Evolutionary conservation across 1,284 basidiomycete genomes (phyloP), one percentile per base, ranked within the genome.

Genomic region (Mrakiaceae sp.): DNA sequence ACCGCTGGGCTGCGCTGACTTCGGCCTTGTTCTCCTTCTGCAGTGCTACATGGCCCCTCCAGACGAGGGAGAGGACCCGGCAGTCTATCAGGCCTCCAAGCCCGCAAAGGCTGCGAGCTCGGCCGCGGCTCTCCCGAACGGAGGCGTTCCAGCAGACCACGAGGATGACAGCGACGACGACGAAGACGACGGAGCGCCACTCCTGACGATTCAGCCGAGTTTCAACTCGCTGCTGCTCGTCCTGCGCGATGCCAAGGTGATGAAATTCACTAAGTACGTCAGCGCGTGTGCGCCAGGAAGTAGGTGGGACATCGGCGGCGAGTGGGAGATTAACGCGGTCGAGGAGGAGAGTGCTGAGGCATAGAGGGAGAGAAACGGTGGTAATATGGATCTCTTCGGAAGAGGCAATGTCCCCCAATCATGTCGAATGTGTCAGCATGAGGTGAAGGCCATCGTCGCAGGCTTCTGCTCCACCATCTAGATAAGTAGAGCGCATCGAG

Each of bases 181-280:
- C 27, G 86, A 87, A 9, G 78, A 78, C 12, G 88, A 91, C 64
- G 89, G 90, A 68, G 87, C 86, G 56, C 93, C 93, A 9, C 80
- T 98, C 42, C 78, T 98, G 54, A 93, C 90, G 10, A 86, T 91
- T 57, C 88, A 92, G 69, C 90, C 94, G 0, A 85, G 86, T 8
- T 98, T 92, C 79, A 98, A 98, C 76, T 84, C 87, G 49, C 80
- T 98, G 48, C 81, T 93, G 53, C 81, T 98, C 48, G 95, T 96
- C 16, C 78, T 98, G 68, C 83, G 95, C 27, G 95, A 98, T 75
- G 88, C 93, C 70, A 66, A 63, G 61, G 93, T 98, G 57, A 87
- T 98, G 85, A 82, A 84, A 53, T 96, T 95, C 73, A 89, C 93
- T 67, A 96, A 95, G 75, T 96, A 95, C 71, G 83, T 95, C n/a